Percentiles rank a stretch among this genome's conserved stretches.
Evolutionary conservation across 1,284 basidiomycete genomes (phyloP).

Genomic region (Phaffia rhodozyma): DNA sequence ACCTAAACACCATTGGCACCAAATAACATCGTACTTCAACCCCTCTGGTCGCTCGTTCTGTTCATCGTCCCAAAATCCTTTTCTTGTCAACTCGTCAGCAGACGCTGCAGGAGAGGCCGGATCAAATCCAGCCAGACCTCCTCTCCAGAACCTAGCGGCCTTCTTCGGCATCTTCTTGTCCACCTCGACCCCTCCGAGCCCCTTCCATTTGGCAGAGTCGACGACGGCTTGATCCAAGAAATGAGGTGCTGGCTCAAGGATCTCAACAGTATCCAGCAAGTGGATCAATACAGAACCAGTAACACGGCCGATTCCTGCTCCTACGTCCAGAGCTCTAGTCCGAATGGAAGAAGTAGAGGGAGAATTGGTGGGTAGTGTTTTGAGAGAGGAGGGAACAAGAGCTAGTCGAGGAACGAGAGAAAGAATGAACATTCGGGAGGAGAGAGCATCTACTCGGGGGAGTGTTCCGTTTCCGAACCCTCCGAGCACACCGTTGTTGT

Average conservation of each 20-base stretch:
- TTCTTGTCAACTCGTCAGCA: slow-evolving; percentile 22
- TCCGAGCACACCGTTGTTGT: slow-evolving; percentile 39
- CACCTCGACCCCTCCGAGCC: slow-evolving; percentile 29
- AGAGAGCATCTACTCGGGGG: slow-evolving; percentile 74
- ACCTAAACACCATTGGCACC: slow-evolving; percentile 95
- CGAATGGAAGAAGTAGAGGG: slow-evolving; percentile 28
- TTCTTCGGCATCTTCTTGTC: slow-evolving; percentile 16
- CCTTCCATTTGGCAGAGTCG: slow-evolving; percentile 47
- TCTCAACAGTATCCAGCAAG: slow-evolving; percentile 68
- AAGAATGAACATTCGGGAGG: slow-evolving; percentile 73
- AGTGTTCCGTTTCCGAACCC: slow-evolving; percentile 45
- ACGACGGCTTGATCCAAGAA: slow-evolving; percentile 61
- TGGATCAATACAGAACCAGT: slow-evolving; percentile 72
- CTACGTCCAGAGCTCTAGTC: slow-evolving; percentile 72
- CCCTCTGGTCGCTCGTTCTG: slow-evolving; percentile 25
- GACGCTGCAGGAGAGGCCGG: slow-evolving; percentile 41
- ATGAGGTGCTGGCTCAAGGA: slow-evolving; percentile 69
- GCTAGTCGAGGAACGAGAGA: slow-evolving; percentile 64
- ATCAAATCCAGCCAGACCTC: slow-evolving; percentile 30
- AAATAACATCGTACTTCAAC: slow-evolving; percentile 42
- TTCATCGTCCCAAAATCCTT: slow-evolving; percentile 17
- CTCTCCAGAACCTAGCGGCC: slow-evolving; percentile 17
- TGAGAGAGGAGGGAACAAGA: slow-evolving; percentile 55
- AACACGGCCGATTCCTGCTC: slow-evolving; percentile 76
- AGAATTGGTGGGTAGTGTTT: slow-evolving; percentile 23